Evolutionary conservation across 1,139 yeast genomes (phyloP).

Genomic region (Suhomyces bribrorum): DNA sequence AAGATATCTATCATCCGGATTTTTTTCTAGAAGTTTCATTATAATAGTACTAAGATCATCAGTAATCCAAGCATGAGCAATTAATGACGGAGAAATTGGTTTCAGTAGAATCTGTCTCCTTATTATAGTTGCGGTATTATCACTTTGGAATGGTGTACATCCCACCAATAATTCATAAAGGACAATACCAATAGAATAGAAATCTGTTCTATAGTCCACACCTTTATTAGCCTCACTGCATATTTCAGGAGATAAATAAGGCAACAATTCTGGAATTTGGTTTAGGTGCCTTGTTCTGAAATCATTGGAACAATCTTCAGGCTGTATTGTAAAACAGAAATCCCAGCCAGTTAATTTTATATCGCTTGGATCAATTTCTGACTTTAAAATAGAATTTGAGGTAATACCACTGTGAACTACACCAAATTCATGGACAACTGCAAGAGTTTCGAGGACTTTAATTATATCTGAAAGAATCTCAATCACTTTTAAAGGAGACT

Average conservation of each 20-base stretch:
- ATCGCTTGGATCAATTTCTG: conserved; percentile 30
- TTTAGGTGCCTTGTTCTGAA: conserved; percentile 31
- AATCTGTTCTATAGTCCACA: conserved; percentile 53
- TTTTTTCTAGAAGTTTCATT: conserved; percentile 47
- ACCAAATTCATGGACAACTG: conserved; percentile 43
- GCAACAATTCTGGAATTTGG: conserved; percentile 40
- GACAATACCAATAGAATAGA: conserved; percentile 53
- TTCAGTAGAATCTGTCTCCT: conserved; percentile 45
- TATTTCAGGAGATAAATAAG: conserved; percentile 56
- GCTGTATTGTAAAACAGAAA: conserved; percentile 44
- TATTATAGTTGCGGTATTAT: conserved; percentile 42
- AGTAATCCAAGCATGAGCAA: conserved; percentile 39
- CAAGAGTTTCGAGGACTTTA: conserved; percentile 35
- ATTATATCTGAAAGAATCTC: conserved; percentile 38
- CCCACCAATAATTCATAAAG: conserved; percentile 52
- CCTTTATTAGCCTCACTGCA: conserved; percentile 43
- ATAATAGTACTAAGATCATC: conserved; percentile 40
- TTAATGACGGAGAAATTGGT: conserved; percentile 41
- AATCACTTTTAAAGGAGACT: conserved; percentile 25
- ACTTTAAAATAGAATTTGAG: conserved; percentile 35
- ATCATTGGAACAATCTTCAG: conserved; percentile 44
- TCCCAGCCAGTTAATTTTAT: conserved; percentile 54
- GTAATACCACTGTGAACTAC: conserved; percentile 55
- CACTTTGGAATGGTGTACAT: conserved; percentile 45
- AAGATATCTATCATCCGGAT: conserved; percentile 43